These are phyloP conservation scores for Catharanthus roseus DNA, from an alignment of 257 asterid genomes.

Conservation along the genomic window DNA sequence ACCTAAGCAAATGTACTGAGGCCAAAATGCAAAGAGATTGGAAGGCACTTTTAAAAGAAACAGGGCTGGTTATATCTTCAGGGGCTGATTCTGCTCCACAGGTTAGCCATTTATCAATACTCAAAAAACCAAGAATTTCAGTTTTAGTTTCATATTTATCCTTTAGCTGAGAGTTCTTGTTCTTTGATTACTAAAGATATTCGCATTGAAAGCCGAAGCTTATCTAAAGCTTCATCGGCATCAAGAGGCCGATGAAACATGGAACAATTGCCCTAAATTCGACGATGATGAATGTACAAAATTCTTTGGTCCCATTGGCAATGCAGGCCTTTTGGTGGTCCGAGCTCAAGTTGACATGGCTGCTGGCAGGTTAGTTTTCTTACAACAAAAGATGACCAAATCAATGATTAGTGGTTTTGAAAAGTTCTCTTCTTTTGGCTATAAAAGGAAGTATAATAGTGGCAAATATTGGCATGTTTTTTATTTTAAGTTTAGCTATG, in stretches of 20 bases:
- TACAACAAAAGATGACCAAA: not conserved
- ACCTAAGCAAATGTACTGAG: slow-evolving; percentile 52
- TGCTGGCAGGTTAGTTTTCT: slow-evolving; percentile 53
- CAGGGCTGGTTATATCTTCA: slow-evolving; percentile 43
- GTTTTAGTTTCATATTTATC: not conserved
- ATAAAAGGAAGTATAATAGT: not conserved
- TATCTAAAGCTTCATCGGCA: slow-evolving; percentile 55
- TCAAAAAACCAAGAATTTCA: not conserved
- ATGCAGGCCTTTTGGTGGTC: slow-evolving; percentile 39
- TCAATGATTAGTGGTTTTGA: not conserved
- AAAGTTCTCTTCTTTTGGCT: not conserved
- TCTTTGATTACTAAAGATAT: slow-evolving; percentile 38
- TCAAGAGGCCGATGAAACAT: slow-evolving; percentile 65
- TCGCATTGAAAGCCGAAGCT: slow-evolving; percentile 74
- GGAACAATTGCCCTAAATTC: slow-evolving; percentile 51
- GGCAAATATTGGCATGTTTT: not conserved
- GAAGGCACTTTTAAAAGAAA: slow-evolving; percentile 54
- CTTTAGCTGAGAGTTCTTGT: not conserved
- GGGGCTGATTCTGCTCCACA: slow-evolving; percentile 87
- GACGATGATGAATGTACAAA: slow-evolving; percentile 55
- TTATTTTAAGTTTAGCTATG: slow-evolving; percentile 3
- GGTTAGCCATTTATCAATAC: slow-evolving; percentile 31
- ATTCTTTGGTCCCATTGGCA: slow-evolving; percentile 64
- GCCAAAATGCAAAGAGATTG: slow-evolving; percentile 60
- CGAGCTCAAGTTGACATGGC: slow-evolving; percentile 67